Percentiles rank a stretch among this genome's conserved stretches.
phyloP scores from a whole-genome alignment of 345 rosid genomes.

The Eucalyptus dawsonii region DNA sequence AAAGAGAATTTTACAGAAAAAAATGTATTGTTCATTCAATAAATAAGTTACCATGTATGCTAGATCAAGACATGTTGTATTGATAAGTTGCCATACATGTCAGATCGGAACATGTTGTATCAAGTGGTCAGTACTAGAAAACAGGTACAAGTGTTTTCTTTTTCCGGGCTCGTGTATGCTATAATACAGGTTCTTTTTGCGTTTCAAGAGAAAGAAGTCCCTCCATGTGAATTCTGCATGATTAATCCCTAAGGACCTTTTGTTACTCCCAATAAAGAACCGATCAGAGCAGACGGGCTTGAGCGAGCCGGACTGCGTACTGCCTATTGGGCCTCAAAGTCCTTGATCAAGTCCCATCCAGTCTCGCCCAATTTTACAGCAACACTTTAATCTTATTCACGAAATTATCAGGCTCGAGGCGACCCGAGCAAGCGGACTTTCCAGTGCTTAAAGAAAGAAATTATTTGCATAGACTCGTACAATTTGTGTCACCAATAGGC shows the following conservation, averaged over 20 bases:
- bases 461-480: neutral
- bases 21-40: neutral
- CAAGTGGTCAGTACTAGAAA: neutral
- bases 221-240: neutral
- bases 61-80: neutral
- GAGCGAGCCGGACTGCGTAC: neutral
- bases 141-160: neutral
- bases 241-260: neutral
- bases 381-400: no score
- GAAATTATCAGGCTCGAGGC: neutral
- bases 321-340: neutral
- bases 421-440: neutral
- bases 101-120: neutral
- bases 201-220: neutral
- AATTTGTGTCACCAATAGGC: neutral
- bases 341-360: neutral
- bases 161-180: neutral
- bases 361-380: neutral
- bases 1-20: neutral
- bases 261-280: neutral
- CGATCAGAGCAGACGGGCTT: neutral
- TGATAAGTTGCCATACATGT: neutral
- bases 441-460: neutral
- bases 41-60: neutral
- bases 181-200: neutral